Percentiles rank a stretch among this genome's conserved stretches.
Evolutionary conservation across 305 asterid genomes (phyloP).

Genomic region (Solanum chacoense): DNA sequence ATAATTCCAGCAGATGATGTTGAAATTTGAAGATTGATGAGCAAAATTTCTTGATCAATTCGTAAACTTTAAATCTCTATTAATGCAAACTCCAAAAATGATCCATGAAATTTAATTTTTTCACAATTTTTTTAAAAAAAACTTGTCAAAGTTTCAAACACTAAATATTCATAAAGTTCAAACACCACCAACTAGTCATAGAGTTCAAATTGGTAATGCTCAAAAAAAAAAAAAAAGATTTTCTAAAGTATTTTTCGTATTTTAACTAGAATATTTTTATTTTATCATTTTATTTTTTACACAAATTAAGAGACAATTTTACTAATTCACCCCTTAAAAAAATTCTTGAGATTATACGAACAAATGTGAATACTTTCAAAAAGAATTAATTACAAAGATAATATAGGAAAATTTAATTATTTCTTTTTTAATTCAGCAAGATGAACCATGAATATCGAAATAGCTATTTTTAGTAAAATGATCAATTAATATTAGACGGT

Average conservation of each 20-base stretch:
- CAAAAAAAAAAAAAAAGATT: not conserved
- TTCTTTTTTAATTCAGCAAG: too few species aligned
- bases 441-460: fast-evolving
- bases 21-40: not conserved
- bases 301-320: not conserved
- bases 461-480: too few species aligned
- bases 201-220: not conserved
- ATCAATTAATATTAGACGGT: too few species aligned
- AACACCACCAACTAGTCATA: not conserved
- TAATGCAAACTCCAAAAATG: not conserved
- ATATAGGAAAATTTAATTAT: fast-evolving
- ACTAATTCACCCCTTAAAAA: too few species aligned
- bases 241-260: not conserved
- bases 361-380: too few species aligned
- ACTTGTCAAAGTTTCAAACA: not conserved
- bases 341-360: too few species aligned
- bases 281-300: too few species aligned
- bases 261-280: too few species aligned
- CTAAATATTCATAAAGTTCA: not conserved
- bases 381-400: too few species aligned
- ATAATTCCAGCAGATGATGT: not conserved
- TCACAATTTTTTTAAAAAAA: too few species aligned
- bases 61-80: not conserved
- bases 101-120: not conserved
- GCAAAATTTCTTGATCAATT: not conserved